Conservation (phyloP, 2,329 filamentous ascomycete genomes). For the Sodiomyces alkalinus region DNA sequence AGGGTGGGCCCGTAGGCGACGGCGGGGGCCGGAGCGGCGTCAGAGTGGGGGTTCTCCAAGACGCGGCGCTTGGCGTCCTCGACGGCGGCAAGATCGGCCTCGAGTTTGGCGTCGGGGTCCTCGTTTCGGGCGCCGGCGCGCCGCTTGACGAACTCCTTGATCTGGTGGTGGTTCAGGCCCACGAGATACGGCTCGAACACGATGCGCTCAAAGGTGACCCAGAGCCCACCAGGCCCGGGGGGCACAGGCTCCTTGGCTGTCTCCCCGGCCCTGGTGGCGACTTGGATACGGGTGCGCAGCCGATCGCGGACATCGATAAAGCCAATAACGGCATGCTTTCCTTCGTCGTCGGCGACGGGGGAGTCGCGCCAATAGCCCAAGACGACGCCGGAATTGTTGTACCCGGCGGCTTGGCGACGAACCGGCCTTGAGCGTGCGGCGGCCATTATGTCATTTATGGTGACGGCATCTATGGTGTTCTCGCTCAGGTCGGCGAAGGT, state of each 20-base stretch:
- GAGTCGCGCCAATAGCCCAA: constrained; percentile 49
- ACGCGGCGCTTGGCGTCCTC: constrained; percentile 30
- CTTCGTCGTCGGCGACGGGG: constrained; percentile 26
- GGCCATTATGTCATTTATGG: no score
- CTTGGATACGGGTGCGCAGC: constrained; percentile 42
- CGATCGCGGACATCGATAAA: constrained; percentile 48
- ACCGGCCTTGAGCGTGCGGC: constrained; percentile 3
- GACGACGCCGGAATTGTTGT: constrained; percentile 26
- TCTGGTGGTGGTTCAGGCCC: constrained; percentile 36
- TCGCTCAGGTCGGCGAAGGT: constrained; percentile 34
- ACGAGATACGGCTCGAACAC: constrained; percentile 42
- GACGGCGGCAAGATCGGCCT: constrained; percentile 26
- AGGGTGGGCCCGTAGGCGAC: constrained; percentile 37
- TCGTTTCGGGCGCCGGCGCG: constrained; percentile 23
- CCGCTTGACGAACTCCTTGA: constrained; percentile 49
- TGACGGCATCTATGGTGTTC: constrained; percentile 5
- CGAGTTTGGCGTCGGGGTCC: constrained; percentile 21
- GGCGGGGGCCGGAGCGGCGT: constrained; percentile 24
- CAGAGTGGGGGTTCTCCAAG: constrained; percentile 24
- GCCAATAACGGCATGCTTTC: constrained; percentile 44
- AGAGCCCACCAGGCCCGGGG: constrained; percentile 44
- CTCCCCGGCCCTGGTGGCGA: constrained; percentile 27
- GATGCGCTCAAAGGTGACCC: constrained; percentile 47
- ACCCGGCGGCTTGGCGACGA: constrained; percentile 6
- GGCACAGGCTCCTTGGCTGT: constrained; percentile 32